Base-by-base conservation (phyloP, 768 basidiomycete genomes). In the Cantharellus cinnabarinus region DNA sequence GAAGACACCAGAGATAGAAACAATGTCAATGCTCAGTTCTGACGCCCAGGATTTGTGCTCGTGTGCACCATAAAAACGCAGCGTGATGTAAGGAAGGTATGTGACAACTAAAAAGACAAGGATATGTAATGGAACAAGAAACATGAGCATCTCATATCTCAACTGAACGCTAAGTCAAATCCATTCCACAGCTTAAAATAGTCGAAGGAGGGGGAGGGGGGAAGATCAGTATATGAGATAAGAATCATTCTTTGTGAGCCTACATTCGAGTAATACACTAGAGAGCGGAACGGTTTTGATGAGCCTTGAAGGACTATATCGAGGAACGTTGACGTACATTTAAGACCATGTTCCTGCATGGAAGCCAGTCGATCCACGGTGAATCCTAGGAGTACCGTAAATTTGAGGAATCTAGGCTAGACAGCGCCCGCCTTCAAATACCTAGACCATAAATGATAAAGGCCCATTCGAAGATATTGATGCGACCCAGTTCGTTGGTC, bases 271-370 rank as follows among this genome's bases (percentile, higher is more conserved):
- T 65, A 65, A 58, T 66, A 68, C 7, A 68, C 67, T 66, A 37
- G 15, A 57, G 35, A 42, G 5, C 14, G 15, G 10, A 57, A 40
- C 37, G 41, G 38, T 7, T 40, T 39, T 39, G 56, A 39, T 40
- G 56, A 7, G 2, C 7, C 14, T 37, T 7, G 38, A 14, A 57
- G 41, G 51, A 41, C 35, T 3, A 40, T 37, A 29, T 29, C 20
- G 3, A 52, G 52, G 35, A 20, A 42, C 44, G 10, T 41, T 40
- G 39, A 48, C 67, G 44, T 50, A 85, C 91, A 88, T 78, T 77
- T 81, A 54, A 97, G 81, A 3, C 91, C 93, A 67, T 90, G 90
- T 68, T 97, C 91, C 67, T 95, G 88, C 82, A 94, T 89, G 2
- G 89, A 84, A 29, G 93, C 93, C 4, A 93, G 72, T 68, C 90